phyloP scores from a whole-genome alignment of 176 grass and related monocot genomes.

The Thinopyrum elongatum region DNA sequence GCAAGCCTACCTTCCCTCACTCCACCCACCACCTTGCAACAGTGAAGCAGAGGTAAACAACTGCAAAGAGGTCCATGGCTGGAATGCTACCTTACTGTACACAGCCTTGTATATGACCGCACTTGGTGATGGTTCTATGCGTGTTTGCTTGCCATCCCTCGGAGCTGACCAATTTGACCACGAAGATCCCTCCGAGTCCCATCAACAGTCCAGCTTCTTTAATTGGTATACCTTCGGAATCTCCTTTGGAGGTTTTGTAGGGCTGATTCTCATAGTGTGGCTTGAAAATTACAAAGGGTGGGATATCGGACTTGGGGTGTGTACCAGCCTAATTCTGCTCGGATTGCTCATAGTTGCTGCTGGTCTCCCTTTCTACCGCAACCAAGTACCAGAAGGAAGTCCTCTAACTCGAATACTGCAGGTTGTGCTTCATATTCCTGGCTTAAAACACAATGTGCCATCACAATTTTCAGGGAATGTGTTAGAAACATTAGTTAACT shows the following conservation, averaged over 20 bases:
- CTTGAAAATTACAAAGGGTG: slow-evolving; percentile 60
- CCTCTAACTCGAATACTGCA: slow-evolving; percentile 6
- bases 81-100: slow-evolving; percentile 35
- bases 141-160: slow-evolving; percentile 47
- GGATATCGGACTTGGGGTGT: slow-evolving; percentile 45
- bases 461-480: neutral
- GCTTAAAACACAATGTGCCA: neutral
- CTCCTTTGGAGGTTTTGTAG: slow-evolving; percentile 50
- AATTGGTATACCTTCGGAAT: slow-evolving; percentile 47
- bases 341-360: slow-evolving; percentile 42
- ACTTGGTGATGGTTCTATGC: slow-evolving; percentile 39
- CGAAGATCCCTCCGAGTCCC: slow-evolving; percentile 35
- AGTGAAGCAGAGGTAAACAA: slow-evolving; percentile 9
- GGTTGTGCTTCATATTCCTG: neutral
- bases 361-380: slow-evolving; percentile 56
- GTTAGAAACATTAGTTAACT: neutral
- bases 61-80: slow-evolving; percentile 44
- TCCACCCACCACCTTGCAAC: slow-evolving; percentile 50
- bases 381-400: slow-evolving; percentile 33
- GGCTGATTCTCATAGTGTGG: slow-evolving; percentile 49
- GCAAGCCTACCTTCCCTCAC: slow-evolving; percentile 52
- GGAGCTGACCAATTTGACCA: slow-evolving; percentile 67
- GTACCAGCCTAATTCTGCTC: slow-evolving; percentile 24
- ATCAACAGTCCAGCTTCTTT: slow-evolving; percentile 49
- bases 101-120: slow-evolving; percentile 36